These are phyloP conservation scores for Ophiostoma piceae DNA, from an alignment of 2,329 filamentous ascomycete genomes.

Conservation along the genomic window DNA sequence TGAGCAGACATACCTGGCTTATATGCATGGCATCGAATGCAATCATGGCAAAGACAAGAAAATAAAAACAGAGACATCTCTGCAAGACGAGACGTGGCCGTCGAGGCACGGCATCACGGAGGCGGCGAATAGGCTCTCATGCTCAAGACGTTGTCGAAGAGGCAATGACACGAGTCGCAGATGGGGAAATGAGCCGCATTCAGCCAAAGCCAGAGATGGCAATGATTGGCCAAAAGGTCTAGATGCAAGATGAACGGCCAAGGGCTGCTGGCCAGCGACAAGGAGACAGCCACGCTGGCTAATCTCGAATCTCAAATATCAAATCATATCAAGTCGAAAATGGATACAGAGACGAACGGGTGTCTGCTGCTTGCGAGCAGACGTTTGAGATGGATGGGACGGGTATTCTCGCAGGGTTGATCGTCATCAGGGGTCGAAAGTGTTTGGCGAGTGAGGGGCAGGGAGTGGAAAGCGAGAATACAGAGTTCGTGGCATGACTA, in stretches of 20 bases:
- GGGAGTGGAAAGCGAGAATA: not conserved
- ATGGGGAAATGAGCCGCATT: not conserved
- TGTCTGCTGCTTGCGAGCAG: not conserved
- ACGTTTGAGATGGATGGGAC: constrained; percentile 52
- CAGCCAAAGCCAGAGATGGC: not conserved
- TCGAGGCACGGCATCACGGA: not conserved
- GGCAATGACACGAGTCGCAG: not conserved
- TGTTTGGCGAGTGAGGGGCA: constrained; percentile 15
- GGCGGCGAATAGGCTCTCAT: constrained; percentile 1
- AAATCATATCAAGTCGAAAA: not conserved
- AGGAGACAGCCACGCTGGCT: not conserved
- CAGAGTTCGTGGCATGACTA: not conserved
- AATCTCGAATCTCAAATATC: not conserved
- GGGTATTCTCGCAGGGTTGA: constrained; percentile 43
- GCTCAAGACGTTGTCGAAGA: not conserved
- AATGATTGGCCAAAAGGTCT: constrained; percentile 2
- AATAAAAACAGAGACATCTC: not conserved
- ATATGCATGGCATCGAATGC: not conserved
- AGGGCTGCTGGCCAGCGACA: not conserved
- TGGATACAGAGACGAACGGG: not conserved
- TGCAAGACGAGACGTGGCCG: not conserved
- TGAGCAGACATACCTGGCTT: not conserved
- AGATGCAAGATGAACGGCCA: constrained; percentile 4
- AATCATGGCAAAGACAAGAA: not conserved
- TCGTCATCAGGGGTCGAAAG: constrained; percentile 37